Conservation (phyloP, 768 basidiomycete species). For the Tremella fuciformis region DNA sequence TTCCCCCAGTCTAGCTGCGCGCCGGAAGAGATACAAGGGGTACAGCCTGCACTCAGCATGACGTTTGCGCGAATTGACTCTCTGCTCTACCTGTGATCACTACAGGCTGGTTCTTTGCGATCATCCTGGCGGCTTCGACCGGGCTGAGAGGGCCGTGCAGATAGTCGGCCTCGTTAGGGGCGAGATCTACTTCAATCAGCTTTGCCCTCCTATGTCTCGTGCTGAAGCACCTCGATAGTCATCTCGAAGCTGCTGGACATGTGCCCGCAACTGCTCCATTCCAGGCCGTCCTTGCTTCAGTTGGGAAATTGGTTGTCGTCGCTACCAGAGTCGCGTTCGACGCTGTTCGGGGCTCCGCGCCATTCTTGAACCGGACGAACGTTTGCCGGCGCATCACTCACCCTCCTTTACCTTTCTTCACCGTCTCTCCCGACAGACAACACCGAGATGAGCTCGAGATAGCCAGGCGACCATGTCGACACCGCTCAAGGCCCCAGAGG, state of each 20-base stretch:
- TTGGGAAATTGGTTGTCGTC: neutral
- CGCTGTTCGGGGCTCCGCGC: neutral
- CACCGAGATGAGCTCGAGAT: neutral
- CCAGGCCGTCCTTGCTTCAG: neutral
- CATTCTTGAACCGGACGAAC: neutral
- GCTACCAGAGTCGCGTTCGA: neutral
- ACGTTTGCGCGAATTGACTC: neutral
- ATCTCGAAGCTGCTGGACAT: neutral
- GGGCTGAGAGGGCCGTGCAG: neutral
- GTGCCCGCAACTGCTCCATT: neutral
- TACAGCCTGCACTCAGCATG: neutral
- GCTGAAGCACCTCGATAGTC: conserved; percentile 1
- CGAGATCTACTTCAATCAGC: conserved; percentile 2
- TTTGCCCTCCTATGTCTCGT: neutral
- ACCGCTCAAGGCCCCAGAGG: conserved; percentile 2
- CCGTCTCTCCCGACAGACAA: neutral
- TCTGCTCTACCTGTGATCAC: conserved; percentile 3
- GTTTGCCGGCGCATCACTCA: neutral
- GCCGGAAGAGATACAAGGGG: conserved; percentile 1
- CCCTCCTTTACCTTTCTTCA: conserved; percentile 1
- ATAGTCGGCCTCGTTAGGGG: neutral
- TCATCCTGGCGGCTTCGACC: conserved; percentile 9
- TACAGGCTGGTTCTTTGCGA: neutral
- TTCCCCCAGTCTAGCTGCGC: conserved; percentile 62
- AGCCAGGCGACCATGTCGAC: neutral